Evolutionary conservation across 441 rosid species (phyloP).

Genomic region (Capsella rubella): DNA sequence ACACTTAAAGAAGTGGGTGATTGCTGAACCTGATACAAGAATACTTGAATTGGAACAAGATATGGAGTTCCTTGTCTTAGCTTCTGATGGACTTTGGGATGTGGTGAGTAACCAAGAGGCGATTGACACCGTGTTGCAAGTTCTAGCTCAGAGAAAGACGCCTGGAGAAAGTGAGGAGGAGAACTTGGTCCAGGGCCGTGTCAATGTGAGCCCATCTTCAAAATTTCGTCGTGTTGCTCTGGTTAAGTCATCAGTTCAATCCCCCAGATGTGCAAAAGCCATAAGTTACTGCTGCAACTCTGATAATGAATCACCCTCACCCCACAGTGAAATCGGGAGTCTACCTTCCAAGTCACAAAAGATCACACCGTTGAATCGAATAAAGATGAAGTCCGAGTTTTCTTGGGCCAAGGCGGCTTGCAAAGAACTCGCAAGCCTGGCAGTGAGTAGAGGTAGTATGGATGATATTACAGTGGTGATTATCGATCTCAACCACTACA

Average conservation of each 20-base stretch:
- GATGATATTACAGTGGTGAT: conserved; percentile 89
- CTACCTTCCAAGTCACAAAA: conserved; percentile 65
- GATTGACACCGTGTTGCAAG: conserved; percentile 54
- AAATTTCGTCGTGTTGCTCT: conserved; percentile 64
- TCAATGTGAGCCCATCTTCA: conserved; percentile 73
- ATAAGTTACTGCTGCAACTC: conserved; percentile 31
- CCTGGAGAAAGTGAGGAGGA: conserved; percentile 33
- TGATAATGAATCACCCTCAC: conserved; percentile 48
- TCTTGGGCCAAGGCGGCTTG: conserved; percentile 58
- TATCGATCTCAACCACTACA: conserved; percentile 64
- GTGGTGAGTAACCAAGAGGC: conserved; percentile 85
- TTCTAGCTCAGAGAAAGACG: conserved; percentile 50
- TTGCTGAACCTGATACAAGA: conserved; percentile 78
- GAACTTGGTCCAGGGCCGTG: conserved; percentile 47
- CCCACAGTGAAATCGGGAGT: conserved; percentile 50
- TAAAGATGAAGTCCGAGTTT: conserved; percentile 49
- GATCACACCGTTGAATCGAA: conserved; percentile 54
- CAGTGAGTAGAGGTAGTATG: conserved; percentile 72
- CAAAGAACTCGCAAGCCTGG: conserved; percentile 72
- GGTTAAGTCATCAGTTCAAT: conserved; percentile 48
- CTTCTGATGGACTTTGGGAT: conserved; percentile 93
- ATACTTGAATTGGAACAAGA: conserved; percentile 56
- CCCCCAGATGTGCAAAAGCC: conserved; percentile 48
- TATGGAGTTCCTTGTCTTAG: conserved; percentile 81
- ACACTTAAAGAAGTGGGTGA: conserved; percentile 80